Conservation (phyloP, 2,329 filamentous ascomycete species). For the Penicillium sp. region DNA sequence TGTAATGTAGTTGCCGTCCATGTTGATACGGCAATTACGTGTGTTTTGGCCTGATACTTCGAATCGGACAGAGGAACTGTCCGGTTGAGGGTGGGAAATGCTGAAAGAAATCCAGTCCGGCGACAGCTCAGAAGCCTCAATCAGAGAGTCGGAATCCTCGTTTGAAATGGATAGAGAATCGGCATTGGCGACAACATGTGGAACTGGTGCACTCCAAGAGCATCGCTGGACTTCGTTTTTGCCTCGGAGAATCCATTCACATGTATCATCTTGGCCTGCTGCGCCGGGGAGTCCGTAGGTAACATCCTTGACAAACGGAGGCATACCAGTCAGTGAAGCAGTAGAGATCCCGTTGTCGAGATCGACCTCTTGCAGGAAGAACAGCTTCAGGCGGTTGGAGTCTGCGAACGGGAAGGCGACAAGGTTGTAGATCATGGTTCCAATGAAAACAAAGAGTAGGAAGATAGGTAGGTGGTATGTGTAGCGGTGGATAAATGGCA, state of each 20-base stretch:
- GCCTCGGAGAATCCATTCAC: conserved; percentile 36
- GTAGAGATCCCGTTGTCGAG: conserved; percentile 69
- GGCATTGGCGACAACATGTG: conserved; percentile 58
- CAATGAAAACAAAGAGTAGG: conserved; percentile 69
- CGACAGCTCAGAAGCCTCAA: conserved; percentile 35
- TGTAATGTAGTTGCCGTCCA: conserved; percentile 63
- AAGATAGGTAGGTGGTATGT: conserved; percentile 79
- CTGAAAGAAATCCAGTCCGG: conserved; percentile 69
- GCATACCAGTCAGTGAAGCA: conserved; percentile 68
- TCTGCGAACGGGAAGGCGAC: conserved; percentile 83
- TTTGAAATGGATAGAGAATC: conserved; percentile 10
- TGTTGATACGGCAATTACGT: conserved; percentile 71
- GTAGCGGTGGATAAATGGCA: conserved; percentile 83
- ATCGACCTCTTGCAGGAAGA: conserved; percentile 79
- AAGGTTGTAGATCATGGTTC: conserved; percentile 81
- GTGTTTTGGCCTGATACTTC: conserved; percentile 71
- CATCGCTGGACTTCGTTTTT: conserved; percentile 54
- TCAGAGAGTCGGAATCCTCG: background rate
- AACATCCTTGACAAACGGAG: conserved; percentile 65
- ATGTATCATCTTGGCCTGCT: conserved; percentile 60
- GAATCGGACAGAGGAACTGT: conserved; percentile 57
- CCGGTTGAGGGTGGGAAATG: conserved; percentile 46
- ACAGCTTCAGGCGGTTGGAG: conserved; percentile 77
- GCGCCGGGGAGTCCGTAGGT: conserved; percentile 70
- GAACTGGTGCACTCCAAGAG: conserved; percentile 67